Evolutionary conservation across 1,139 yeast genomes (phyloP).

Genomic region (Candida sp.): DNA sequence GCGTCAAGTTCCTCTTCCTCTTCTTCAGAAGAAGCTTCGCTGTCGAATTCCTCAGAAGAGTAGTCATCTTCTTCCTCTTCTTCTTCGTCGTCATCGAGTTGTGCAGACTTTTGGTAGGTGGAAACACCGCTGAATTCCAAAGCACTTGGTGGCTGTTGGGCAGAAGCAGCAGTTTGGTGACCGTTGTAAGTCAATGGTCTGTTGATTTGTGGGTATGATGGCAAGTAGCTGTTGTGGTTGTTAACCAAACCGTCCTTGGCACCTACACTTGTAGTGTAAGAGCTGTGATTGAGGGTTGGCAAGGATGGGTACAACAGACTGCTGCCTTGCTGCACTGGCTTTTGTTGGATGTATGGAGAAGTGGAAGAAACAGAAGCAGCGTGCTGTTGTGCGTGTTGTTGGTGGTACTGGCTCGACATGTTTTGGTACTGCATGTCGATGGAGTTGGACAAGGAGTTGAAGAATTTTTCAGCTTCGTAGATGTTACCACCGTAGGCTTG

Average conservation of each 20-base stretch:
- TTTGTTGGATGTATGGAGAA: slow-evolving; percentile 12
- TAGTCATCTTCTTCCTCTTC: slow-evolving; percentile 16
- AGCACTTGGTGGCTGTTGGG: slow-evolving; percentile 21
- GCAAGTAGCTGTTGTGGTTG: slow-evolving; percentile 26
- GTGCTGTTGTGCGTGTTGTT: slow-evolving; percentile 13
- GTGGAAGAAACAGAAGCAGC: slow-evolving; percentile 7
- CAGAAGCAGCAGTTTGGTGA: slow-evolving; percentile 4
- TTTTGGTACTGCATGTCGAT: slow-evolving; percentile 46
- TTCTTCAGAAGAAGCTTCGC: slow-evolving; percentile 6
- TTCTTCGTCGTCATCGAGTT: slow-evolving; percentile 17
- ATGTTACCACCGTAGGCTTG: slow-evolving; percentile 16
- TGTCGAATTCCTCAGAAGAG: slow-evolving; percentile 8
- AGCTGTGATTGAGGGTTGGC: slow-evolving; percentile 22
- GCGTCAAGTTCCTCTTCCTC: slow-evolving; percentile 11
- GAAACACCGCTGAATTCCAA: slow-evolving; percentile 48
- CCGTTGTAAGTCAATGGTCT: slow-evolving; percentile 24
- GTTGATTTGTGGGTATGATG: slow-evolving; percentile 35
- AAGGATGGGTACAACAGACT: slow-evolving; percentile 34
- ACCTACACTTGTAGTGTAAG: slow-evolving; percentile 11
- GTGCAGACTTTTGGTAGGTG: slow-evolving; percentile 40
- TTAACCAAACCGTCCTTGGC: slow-evolving; percentile 18
- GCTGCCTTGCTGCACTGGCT: slow-evolving; percentile 13
- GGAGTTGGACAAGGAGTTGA: slow-evolving; percentile 57
- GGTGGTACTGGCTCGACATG: slow-evolving; percentile 15
- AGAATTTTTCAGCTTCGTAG: slow-evolving; percentile 61